Base-by-base conservation (phyloP, 139 green algal genomes). In the Spirogloea muscicola region DNA sequence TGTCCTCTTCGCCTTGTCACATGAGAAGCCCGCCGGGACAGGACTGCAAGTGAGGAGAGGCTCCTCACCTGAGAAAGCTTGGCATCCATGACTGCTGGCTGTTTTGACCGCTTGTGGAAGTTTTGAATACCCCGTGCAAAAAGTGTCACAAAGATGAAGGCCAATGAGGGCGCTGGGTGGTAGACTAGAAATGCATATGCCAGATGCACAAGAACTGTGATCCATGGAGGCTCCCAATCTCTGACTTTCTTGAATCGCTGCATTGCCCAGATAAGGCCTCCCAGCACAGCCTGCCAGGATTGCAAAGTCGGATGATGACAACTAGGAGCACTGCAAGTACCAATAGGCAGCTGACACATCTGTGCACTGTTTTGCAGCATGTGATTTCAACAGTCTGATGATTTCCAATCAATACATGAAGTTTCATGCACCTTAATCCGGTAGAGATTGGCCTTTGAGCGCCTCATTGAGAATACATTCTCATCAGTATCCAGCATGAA, bases 401-500 rank as follows among this genome's bases (percentile, higher is more conserved):
- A n/a, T 13, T 16, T 27, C 13, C 16, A 16, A 16, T 16, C 44
- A 16, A 52, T 13, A 52, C 44, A 27, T 16, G 16, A 52, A n/a
- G n/a, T n/a, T n/a, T 27, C 18, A 52, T 31, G 13, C 65, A 71
- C 18, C 44, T 74, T 71, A 18, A 74, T 71, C 13, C 65, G 33
- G 27, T 48, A 25, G n/a, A 33, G 18, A 29, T 74, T 72, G 42
- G 63, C 63, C 34, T 68, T 67, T 37, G 67, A 25, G 1, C 63
- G 63, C 31, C 65, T 43, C 65, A 74, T 48, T 0, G 49, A 51
- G 16, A 74, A 48, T n/a, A 71, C 16, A 27, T 67, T 21, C 16
- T 71, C 46, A n/a, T 74, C 65, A 7, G 60, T 58, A 31, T 69
- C 60, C 9, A 60, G 10, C 60, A 69, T 58, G 29, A 59, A 69